These are phyloP conservation scores for Pyricularia sp. DNA, from an alignment of 2,329 filamentous ascomycete species.

Conservation along the genomic window DNA sequence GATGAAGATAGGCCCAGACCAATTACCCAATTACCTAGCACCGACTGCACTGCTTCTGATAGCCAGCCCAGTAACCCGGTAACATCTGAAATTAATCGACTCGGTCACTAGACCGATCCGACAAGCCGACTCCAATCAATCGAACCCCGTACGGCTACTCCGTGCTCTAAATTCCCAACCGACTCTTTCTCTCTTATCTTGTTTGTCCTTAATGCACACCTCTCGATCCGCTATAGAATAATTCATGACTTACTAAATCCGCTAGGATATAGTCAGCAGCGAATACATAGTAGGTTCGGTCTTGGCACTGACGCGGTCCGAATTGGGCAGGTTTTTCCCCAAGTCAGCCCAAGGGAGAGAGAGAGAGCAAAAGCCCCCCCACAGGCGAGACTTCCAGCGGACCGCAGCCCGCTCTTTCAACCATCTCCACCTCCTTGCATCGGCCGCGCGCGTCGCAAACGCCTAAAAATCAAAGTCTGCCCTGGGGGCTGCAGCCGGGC, in stretches of 20 bases:
- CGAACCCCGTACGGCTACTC: background rate
- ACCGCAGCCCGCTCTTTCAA: background rate
- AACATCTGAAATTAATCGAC: background rate
- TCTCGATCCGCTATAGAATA: background rate
- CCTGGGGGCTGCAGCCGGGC: background rate
- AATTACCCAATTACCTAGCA: background rate
- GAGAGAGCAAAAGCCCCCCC: too few species aligned
- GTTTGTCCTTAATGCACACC: background rate
- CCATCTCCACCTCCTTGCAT: background rate
- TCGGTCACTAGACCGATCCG: background rate
- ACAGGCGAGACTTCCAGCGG: background rate
- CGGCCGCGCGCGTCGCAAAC: background rate
- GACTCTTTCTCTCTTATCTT: background rate
- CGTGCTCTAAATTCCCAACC: background rate
- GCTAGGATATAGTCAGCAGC: background rate
- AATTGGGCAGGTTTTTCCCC: background rate
- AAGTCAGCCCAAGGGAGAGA: too few species aligned
- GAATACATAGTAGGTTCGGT: background rate
- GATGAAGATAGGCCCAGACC: background rate
- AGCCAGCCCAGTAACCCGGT: background rate
- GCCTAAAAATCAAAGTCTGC: background rate
- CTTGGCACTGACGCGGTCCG: background rate
- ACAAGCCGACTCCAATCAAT: background rate
- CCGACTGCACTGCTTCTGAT: background rate
- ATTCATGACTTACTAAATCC: background rate